Evolutionary conservation across 495 filamentous ascomycete species (phyloP).

Genomic region (Trichoderma erinaceum): DNA sequence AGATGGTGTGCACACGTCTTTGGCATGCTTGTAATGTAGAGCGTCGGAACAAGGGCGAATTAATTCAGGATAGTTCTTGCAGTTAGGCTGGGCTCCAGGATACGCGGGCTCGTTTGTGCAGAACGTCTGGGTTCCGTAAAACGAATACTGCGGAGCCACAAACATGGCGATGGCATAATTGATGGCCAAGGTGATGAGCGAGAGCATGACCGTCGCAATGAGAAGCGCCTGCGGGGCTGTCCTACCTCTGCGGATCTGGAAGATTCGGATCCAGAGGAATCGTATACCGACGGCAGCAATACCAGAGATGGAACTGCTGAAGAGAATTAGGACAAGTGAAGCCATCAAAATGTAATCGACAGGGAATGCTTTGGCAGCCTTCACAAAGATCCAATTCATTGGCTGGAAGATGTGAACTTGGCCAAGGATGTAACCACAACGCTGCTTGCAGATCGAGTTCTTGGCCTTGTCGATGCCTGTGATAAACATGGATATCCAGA

Average conservation of each 20-base stretch:
- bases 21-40: constrained; percentile 53
- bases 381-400: constrained; percentile 82
- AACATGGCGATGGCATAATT: constrained; percentile 91
- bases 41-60: constrained; percentile 77
- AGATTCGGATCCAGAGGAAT: constrained; percentile 89
- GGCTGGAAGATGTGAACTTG: constrained; percentile 92
- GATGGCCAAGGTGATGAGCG: constrained; percentile 78
- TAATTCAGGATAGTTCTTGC: constrained; percentile 60
- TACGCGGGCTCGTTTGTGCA: constrained; percentile 58
- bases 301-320: constrained; percentile 77
- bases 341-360: constrained; percentile 88
- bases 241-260: constrained; percentile 80
- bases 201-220: constrained; percentile 82
- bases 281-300: constrained; percentile 83
- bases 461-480: constrained; percentile 93
- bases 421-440: constrained; percentile 90
- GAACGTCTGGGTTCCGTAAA: constrained; percentile 90
- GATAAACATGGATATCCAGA: constrained; percentile 90
- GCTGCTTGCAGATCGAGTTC: constrained; percentile 84
- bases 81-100: constrained; percentile 65
- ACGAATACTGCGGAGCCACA: constrained; percentile 88
- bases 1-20: constrained; percentile 79
- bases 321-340: constrained; percentile 75
- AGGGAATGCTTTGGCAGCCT: constrained; percentile 77
- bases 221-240: constrained; percentile 91